Evolutionary conservation across 1,284 basidiomycete species (phyloP), one percentile per base, ranked within the genome.

Genomic region (Pyrrhoderma lamaoense): DNA sequence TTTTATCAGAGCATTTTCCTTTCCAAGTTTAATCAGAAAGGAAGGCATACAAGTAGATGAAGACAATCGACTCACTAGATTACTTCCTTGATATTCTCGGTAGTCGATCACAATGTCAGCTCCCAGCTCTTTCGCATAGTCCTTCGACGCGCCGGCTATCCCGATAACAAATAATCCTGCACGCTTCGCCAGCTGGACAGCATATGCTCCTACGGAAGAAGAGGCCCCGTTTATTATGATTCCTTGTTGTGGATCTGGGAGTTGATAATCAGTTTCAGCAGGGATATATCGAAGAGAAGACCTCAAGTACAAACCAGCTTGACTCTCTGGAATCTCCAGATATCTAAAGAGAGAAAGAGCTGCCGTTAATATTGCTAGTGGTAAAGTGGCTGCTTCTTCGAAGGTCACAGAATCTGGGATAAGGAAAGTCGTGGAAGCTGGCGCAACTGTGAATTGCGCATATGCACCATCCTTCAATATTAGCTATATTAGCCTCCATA

Each of bases 171-270:
- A 52, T 45, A 57, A 45, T 3, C 52, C 56, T 2, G 56, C 51
- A n/a, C 57, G 58, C 48, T 65, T 65, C 42, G 65, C 62, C 3
- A 69, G 59, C 55, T 69, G 67, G 18, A 61, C 58, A 5, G 61
- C 66, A 50, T 60, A 68, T 8, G 59, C 58, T 3, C 67, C 67
- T 22, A 68, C 65, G 7, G 62, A 62, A 0, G 64, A 61, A 21
- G 60, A 57, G 0, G 64, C 67, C 7, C 67, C 66, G 55, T 63
- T 66, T 16, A 68, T 57, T 31, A 67, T 57, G 14, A 68, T 52
- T 0, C 57, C 57, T 31, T 57, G 37, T 38, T 47, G 46, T 2
- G 37, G 36, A 14, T 38, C 46, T 47, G 16, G 27, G 11, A 5
- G 27, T n/a, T n/a, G 27, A 31, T 5, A 31, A 31, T 5, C 5